Evolutionary conservation across 495 filamentous ascomycete species (phyloP).

Genomic region (Aspergillus taichungensis): DNA sequence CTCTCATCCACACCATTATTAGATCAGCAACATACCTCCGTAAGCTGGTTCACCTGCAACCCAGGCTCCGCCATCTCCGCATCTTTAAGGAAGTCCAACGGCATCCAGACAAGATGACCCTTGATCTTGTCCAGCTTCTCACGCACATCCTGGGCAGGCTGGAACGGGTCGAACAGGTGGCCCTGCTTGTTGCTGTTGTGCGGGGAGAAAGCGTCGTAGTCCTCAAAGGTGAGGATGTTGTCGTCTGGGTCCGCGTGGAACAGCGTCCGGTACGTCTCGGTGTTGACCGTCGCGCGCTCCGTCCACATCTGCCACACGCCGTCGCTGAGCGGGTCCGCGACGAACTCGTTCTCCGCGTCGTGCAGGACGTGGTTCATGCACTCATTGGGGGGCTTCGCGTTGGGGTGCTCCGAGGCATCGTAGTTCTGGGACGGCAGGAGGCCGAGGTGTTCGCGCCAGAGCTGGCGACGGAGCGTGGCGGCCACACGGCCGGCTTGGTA

Average conservation of each 20-base stretch:
- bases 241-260: conserved; percentile 95
- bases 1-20: not conserved
- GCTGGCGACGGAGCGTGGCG: conserved; percentile 68
- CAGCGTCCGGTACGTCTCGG: conserved; percentile 71
- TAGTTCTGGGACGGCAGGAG: conserved; percentile 65
- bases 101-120: conserved; percentile 95
- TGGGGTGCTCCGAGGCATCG: conserved; percentile 62
- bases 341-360: conserved; percentile 60
- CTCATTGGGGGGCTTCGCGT: conserved; percentile 72
- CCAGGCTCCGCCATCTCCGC: conserved; percentile 89
- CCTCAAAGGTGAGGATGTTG: conserved; percentile 75
- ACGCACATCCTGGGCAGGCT: conserved; percentile 59
- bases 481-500: conserved; percentile 70
- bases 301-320: conserved; percentile 84
- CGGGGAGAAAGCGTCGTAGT: conserved; percentile 74
- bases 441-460: conserved; percentile 92
- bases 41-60: conserved; percentile 61
- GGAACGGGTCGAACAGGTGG: conserved; percentile 72
- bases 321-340: conserved; percentile 73
- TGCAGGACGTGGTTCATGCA: conserved; percentile 61
- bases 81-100: conserved; percentile 73
- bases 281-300: conserved; percentile 64
- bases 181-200: conserved; percentile 62
- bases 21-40: conserved; percentile 43
- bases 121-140: conserved; percentile 68